A percentile compares a stretch with the other conserved stretches of the same genome.
phyloP scores from a whole-genome alignment of 768 basidiomycete species.

The Termitomyces heimii region DNA sequence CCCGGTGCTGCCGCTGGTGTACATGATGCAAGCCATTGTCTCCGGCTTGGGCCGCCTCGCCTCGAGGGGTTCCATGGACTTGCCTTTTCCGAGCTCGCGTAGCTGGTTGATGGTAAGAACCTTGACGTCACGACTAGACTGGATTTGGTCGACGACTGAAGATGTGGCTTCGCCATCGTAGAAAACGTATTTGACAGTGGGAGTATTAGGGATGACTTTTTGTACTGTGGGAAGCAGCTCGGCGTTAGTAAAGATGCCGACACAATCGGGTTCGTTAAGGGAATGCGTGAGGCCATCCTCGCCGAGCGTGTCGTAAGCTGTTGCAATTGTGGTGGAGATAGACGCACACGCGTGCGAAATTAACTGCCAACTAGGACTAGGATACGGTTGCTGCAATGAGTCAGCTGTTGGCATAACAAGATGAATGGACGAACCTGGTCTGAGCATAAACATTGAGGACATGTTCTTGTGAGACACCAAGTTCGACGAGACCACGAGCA shows the following conservation, averaged over 20 bases:
- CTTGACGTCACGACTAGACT: constrained; percentile 49
- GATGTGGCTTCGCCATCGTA: constrained; percentile 72
- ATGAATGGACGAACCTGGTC: constrained; percentile 54
- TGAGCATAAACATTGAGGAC: constrained; percentile 89
- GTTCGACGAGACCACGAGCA: constrained; percentile 64
- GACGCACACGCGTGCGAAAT: constrained; percentile 76
- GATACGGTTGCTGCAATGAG: background rate
- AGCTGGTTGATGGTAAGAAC: constrained; percentile 68
- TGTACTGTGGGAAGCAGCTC: constrained; percentile 78
- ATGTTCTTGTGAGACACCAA: constrained; percentile 62
- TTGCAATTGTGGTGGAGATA: constrained; percentile 80
- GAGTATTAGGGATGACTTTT: constrained; percentile 66
- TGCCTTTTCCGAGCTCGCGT: constrained; percentile 54
- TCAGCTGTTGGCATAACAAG: background rate
- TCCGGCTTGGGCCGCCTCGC: constrained; percentile 37
- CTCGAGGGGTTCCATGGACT: constrained; percentile 46
- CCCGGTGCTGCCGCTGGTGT: constrained; percentile 87
- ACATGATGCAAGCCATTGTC: constrained; percentile 50
- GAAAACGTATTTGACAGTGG: constrained; percentile 72
- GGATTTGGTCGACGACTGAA: constrained; percentile 54
- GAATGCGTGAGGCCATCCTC: constrained; percentile 85
- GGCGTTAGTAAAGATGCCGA: constrained; percentile 87
- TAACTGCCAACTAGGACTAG: constrained; percentile 82
- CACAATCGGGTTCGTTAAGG: constrained; percentile 75
- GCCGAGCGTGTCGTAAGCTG: constrained; percentile 95